phyloP scores from a whole-genome alignment of 2,329 filamentous ascomycete species.

The Dothistroma pini region DNA sequence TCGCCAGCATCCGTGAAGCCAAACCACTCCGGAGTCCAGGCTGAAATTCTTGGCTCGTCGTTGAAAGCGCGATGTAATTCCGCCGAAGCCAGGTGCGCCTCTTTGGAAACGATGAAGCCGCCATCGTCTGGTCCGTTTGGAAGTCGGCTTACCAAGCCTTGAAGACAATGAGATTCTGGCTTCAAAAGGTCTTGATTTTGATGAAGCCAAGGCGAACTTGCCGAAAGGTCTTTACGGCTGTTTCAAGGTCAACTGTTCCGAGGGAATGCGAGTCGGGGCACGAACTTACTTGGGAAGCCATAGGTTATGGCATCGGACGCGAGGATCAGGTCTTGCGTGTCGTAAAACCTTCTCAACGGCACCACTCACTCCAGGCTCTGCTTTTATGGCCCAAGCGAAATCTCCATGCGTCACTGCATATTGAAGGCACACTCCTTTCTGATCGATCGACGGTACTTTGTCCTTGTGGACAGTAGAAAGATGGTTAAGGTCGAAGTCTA shows the following conservation, averaged over 20 bases:
- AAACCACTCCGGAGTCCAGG: no score
- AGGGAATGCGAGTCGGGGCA: no score
- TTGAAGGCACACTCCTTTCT: conserved; percentile 49
- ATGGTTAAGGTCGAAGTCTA: conserved; percentile 39
- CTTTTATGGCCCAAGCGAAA: conserved; percentile 50
- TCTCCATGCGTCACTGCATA: conserved; percentile 50
- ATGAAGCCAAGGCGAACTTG: conserved; percentile 46
- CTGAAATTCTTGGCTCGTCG: conserved; percentile 31
- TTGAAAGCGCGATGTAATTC: conserved; percentile 34
- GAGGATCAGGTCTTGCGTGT: conserved; percentile 47
- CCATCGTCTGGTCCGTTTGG: no score
- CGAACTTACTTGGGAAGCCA: conserved; percentile 35
- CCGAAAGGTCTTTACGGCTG: conserved; percentile 37
- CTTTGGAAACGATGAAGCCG: conserved; percentile 37
- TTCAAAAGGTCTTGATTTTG: conserved; percentile 49
- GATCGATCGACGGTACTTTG: conserved; percentile 41
- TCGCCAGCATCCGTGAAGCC: conserved; percentile 33
- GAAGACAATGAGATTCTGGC: no score
- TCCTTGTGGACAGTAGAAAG: conserved; percentile 34
- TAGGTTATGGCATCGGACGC: conserved; percentile 47
- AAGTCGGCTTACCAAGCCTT: no score
- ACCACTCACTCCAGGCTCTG: conserved; percentile 46
- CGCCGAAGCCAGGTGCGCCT: conserved; percentile 32
- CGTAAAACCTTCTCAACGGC: conserved; percentile 47
- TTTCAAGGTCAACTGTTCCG: background rate